phyloP scores from a whole-genome alignment of 306 rosid genomes.

The Corylus heterophylla region DNA sequence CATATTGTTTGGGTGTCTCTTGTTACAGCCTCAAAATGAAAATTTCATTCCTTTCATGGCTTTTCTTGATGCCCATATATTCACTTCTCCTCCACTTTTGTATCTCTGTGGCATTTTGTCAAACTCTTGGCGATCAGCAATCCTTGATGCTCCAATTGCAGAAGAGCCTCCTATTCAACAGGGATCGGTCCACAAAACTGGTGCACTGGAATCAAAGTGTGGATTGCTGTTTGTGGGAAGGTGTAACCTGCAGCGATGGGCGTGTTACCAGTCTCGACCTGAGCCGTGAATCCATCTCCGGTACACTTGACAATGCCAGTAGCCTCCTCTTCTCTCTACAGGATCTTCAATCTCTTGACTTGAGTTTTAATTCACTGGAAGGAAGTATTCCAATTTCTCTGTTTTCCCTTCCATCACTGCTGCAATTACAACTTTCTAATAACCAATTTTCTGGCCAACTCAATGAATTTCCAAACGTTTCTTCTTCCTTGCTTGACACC shows the following conservation, averaged over 20 bases:
- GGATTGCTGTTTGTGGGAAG: slow-evolving; percentile 21
- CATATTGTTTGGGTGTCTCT: neutral
- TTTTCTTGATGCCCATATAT: slow-evolving; percentile 17
- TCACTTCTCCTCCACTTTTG: slow-evolving; percentile 14
- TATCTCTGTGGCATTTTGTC: slow-evolving; percentile 12
- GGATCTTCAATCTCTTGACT: slow-evolving; percentile 30
- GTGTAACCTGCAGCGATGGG: slow-evolving; percentile 28
- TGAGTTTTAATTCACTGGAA: slow-evolving; percentile 14
- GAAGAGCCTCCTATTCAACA: slow-evolving; percentile 18
- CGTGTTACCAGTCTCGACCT: slow-evolving; percentile 33
- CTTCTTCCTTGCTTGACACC: neutral
- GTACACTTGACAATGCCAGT: slow-evolving; percentile 29
- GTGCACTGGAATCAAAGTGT: slow-evolving; percentile 30
- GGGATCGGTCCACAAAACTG: slow-evolving; percentile 20
- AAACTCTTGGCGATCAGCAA: slow-evolving; percentile 39
- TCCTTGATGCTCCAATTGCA: slow-evolving; percentile 43
- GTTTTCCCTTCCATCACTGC: no score
- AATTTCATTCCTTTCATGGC: slow-evolving; percentile 26
- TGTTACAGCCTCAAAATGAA: slow-evolving; percentile 19
- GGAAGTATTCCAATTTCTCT: slow-evolving; percentile 34
- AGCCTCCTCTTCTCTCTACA: slow-evolving; percentile 30
- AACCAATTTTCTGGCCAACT: no score
- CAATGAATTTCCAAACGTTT: no score
- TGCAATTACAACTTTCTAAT: no score
- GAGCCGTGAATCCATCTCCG: slow-evolving; percentile 21